Conservation (phyloP, 1,139 yeast species). For the Kazachstania sp. region DNA sequence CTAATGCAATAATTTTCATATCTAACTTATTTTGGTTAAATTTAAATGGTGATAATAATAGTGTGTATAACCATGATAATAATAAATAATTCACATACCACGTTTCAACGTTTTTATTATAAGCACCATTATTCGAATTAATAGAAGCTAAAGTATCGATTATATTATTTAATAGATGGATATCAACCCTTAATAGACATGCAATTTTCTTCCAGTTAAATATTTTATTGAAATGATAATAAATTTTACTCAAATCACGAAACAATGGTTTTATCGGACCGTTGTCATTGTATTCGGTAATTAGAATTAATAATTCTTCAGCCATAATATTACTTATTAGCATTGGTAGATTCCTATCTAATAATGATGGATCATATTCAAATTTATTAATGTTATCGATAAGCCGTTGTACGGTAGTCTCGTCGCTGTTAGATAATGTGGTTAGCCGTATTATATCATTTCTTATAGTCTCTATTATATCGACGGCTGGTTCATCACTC, state of each 20-base stretch:
- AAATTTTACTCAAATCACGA: constrained; percentile 21
- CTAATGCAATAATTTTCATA: constrained; percentile 34
- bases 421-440: neutral
- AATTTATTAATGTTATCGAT: constrained; percentile 36
- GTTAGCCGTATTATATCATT: neutral
- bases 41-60: constrained; percentile 65
- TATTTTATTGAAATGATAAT: constrained; percentile 56
- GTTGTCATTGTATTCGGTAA: neutral
- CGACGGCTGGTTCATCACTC: neutral
- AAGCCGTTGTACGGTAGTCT: neutral
- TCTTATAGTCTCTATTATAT: neutral
- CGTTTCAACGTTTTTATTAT: constrained; percentile 2
- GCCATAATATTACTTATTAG: neutral
- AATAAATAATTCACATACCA: constrained; percentile 56
- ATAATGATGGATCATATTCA: constrained; percentile 47
- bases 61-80: constrained; percentile 65
- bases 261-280: neutral
- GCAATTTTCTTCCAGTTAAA: constrained; percentile 56
- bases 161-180: constrained; percentile 39
- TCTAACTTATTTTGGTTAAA: constrained; percentile 36
- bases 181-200: constrained; percentile 53
- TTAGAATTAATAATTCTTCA: neutral
- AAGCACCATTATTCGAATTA: constrained; percentile 7
- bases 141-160: constrained; percentile 18
- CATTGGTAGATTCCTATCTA: constrained; percentile 36